Evolutionary conservation across 2,329 filamentous ascomycete genomes (phyloP), one percentile per base, ranked within the genome.

Genomic region (Whalleya microplaca): DNA sequence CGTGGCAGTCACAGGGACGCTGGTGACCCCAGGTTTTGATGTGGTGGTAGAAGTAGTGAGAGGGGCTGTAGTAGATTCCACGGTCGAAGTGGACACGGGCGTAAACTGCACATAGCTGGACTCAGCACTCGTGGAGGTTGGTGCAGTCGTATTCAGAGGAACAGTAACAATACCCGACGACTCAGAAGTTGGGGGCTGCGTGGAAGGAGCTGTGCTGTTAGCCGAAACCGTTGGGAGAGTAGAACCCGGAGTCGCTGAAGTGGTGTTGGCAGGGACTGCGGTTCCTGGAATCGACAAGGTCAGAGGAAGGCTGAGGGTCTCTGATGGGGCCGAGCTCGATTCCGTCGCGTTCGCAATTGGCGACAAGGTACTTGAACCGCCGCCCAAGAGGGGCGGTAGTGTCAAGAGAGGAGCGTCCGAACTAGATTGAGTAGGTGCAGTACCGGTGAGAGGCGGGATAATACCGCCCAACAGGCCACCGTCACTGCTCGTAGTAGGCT

Each of bases 1-100:
- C 1, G 79, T 78, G 47, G 75, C 76, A 21, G 75, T 78, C 7
- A 75, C 68, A 27, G 72, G 65, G 59, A 79, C 69, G 66, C 74
- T 79, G 2, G 78, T 80, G 18, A 63, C 51, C 4, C 40, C 47
- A 2, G 62, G 52, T 7, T 51, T 62, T 16, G 57, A 58, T 8
- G 63, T 59, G 8, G 61, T 57, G 9, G 59, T 56, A 8, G 54
- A 21, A 9, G 55, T 45, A n/a, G 54, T 51, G 6, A 47, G 41
- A 21, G 58, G 41, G n/a, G 44, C 19, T 10, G 54, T 58, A 1
- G 56, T 43, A 12, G 60, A 44, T 16, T 49, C 23, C 41, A 41
- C 21, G 10, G 42, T 51, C 3, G 50, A 37, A 37, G 32, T 47
- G 16, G 45, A 43, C 41, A 51, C 50, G 16, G 43, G 16, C 10